Base-by-base conservation (phyloP, 192 early-diverging fungal genomes). In the Gigaspora rosea region DNA sequence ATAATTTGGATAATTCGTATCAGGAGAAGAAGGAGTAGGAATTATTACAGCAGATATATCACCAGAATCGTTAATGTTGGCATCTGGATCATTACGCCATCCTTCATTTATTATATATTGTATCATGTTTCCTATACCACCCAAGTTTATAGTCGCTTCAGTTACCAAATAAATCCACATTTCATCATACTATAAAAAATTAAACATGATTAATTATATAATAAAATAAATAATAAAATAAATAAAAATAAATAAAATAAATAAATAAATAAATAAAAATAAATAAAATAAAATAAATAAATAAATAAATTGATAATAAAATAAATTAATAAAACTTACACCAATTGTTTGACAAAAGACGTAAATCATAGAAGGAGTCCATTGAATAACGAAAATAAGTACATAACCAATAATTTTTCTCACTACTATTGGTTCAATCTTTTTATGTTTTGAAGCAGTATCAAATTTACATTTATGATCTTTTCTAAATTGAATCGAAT, bases 81-180 rank as follows among this genome's bases (percentile, higher is more conserved):
- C 3, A 41, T 41, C 7, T 62, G 59, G 59, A 66, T 46, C 8
- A 66, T 66, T 41, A 47, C 7, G 12, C 46, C 46, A 72, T n/a
- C 70, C 70, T 72, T 72, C 70, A 57, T 72, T 72, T 41, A 72
- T 72, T 41, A 72, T 57, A 16, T 36, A 72, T 57, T 72, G 70
- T 35, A 72, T 57, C 50, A 72, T 57, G 16, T 72, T 72, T 15
- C 32, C 51, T 36, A 72, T 57, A 33, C 70, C 70, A 46, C 70
- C 70, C 32, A 72, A 15, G 33, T 72, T 72, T 35, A 72, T 16
- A 4, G 70, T 57, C 2, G 50, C 50, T 9, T 72, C 52, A 36
- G 70, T 72, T 57, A 72, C 12, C 16, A 72, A 15, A 72, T 72
- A 72, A 41, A 57, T 27, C 70, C 70, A 72, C 12, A 72, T 57